Percentiles rank a stretch among this genome's conserved stretches.
phyloP scores from a whole-genome alignment of 1,284 basidiomycete species.

The Mycena citricolor region DNA sequence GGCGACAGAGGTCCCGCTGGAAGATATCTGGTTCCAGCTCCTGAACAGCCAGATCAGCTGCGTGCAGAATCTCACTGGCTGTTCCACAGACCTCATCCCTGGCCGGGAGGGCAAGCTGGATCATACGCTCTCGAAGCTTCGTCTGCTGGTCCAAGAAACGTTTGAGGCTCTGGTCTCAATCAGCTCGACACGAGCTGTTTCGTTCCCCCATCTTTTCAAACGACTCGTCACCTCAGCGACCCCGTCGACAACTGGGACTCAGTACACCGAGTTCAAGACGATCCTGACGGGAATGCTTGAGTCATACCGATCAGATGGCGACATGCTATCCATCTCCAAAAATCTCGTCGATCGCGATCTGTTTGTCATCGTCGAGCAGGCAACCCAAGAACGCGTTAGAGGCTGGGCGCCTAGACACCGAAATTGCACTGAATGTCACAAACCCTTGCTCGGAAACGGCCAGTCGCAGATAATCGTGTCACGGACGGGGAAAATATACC shows the following conservation, averaged over 20 bases:
- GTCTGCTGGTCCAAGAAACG: constrained; percentile 80
- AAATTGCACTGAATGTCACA: constrained; percentile 49
- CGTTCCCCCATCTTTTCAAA: constrained; percentile 90
- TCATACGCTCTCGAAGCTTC: constrained; percentile 52
- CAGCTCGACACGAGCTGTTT: constrained; percentile 79
- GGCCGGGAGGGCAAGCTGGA: constrained; percentile 16
- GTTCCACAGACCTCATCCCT: constrained; percentile 21
- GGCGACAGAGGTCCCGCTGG: constrained; percentile 53
- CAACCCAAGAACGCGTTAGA: constrained; percentile 45
- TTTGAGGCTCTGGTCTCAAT: constrained; percentile 84
- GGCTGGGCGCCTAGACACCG: constrained; percentile 51
- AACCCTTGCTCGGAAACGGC: constrained; percentile 32
- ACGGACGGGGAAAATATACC: constrained; percentile 61
- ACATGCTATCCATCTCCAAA: constrained; percentile 87
- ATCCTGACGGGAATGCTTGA: constrained; percentile 94
- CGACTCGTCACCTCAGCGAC: constrained; percentile 78
- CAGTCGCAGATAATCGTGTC: constrained; percentile 47
- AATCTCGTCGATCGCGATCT: constrained; percentile 83
- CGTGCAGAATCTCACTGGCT: constrained; percentile 68
- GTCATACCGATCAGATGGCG: constrained; percentile 88
- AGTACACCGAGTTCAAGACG: constrained; percentile 89
- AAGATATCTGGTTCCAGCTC: constrained; percentile 90
- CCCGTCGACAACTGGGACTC: constrained; percentile 52
- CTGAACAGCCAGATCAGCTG: constrained; percentile 79
- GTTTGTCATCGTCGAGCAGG: constrained; percentile 68